Percentiles rank a stretch among this genome's conserved stretches.
phyloP scores from a whole-genome alignment of 345 rosid species.

The Citrus unshiu region DNA sequence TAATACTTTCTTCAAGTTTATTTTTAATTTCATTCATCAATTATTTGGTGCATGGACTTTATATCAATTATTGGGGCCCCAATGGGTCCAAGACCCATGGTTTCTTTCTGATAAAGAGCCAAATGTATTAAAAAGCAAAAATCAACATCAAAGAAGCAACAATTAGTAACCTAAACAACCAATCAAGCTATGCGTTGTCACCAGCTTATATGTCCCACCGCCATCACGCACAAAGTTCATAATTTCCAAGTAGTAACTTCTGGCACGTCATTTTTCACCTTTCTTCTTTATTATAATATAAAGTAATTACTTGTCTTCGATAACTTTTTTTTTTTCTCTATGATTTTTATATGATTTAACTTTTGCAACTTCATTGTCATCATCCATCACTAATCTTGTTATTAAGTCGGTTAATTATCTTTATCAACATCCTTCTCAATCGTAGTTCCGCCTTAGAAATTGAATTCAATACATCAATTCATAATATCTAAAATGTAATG shows the following conservation, averaged over 20 bases:
- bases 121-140: not conserved
- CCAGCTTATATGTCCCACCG: conserved; percentile 8
- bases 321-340: not conserved
- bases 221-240: not conserved
- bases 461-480: no score
- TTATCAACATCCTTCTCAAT: not conserved
- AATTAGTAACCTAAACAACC: conserved; percentile 7
- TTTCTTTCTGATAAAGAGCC: not conserved
- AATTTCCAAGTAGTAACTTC: not conserved
- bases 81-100: not conserved
- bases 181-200: conserved; percentile 6
- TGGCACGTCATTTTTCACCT: conserved; percentile 7
- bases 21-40: not conserved
- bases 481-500: not conserved
- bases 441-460: no score
- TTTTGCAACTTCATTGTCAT: not conserved
- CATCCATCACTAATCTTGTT: not conserved
- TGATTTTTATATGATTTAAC: not conserved
- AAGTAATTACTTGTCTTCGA: not conserved
- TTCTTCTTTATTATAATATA: not conserved
- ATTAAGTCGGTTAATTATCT: not conserved
- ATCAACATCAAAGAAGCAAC: not conserved
- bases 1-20: not conserved
- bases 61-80: conserved; percentile 25
- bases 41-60: conserved; percentile 5